A percentile compares a stretch with the other conserved stretches of the same genome.
These are phyloP conservation scores for Sporisorium exsertum DNA, from an alignment of 1,284 basidiomycete species.

Conservation along the genomic window DNA sequence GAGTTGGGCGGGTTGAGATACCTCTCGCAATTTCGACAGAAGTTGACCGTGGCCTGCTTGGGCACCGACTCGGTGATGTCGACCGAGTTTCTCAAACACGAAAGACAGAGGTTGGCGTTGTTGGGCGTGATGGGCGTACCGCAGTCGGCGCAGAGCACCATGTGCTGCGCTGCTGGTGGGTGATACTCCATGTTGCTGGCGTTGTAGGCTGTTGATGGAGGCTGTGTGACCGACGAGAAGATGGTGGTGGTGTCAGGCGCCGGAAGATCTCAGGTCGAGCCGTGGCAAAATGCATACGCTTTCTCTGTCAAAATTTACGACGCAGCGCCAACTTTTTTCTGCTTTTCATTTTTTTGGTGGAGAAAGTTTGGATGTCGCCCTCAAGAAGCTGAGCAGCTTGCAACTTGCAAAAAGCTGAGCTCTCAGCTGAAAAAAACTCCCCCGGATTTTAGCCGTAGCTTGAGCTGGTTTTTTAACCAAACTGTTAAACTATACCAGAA, in stretches of 20 bases:
- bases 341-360: constrained; percentile 11
- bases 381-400: too few relatives aligned
- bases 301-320: constrained; percentile 10
- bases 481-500: too few relatives aligned
- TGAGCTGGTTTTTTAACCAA: neutral
- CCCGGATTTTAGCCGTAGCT: constrained; percentile 1
- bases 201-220: neutral
- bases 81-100: constrained; percentile 87
- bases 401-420: neutral
- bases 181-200: constrained; percentile 58
- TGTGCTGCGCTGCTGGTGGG: constrained; percentile 60
- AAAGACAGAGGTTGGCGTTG: constrained; percentile 94
- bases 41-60: constrained; percentile 94
- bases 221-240: neutral
- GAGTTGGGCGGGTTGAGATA: constrained; percentile 90
- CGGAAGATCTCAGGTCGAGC: neutral
- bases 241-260: neutral
- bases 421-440: neutral
- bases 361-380: constrained; percentile 39
- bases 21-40: constrained; percentile 94
- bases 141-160: constrained; percentile 71
- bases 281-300: constrained; percentile 17
- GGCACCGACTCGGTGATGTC: constrained; percentile 99
- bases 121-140: constrained; percentile 95
- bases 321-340: constrained; percentile 26